These are phyloP conservation scores for Auriscalpium orientale DNA, from an alignment of 768 basidiomycete species.

Conservation along the genomic window DNA sequence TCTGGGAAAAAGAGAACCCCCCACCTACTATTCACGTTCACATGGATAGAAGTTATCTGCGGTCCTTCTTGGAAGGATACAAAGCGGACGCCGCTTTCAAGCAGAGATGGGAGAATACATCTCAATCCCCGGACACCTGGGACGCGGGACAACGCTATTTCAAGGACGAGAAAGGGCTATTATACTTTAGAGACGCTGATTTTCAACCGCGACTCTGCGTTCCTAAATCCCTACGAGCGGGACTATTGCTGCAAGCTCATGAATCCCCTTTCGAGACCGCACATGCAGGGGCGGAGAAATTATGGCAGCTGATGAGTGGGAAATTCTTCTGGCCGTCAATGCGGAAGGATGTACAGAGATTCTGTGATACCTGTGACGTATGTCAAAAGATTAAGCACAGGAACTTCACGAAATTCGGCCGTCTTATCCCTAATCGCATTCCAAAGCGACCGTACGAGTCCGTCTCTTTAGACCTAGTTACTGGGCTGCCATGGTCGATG, in stretches of 20 bases:
- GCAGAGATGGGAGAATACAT: neutral
- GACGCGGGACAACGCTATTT: slow-evolving; percentile 1
- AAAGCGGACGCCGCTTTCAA: neutral
- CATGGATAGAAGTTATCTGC: neutral
- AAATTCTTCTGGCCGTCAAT: neutral
- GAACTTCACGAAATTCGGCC: slow-evolving; percentile 1
- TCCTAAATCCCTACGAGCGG: neutral
- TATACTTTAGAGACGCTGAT: slow-evolving; percentile 15
- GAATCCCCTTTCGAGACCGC: slow-evolving; percentile 5
- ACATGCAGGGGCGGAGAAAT: slow-evolving; percentile 6
- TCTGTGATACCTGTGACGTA: slow-evolving; percentile 5
- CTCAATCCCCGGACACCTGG: neutral
- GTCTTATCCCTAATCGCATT: slow-evolving; percentile 3
- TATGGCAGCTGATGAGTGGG: neutral
- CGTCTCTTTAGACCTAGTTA: slow-evolving; percentile 6
- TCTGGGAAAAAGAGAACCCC: neutral
- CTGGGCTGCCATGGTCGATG: slow-evolving; percentile 3
- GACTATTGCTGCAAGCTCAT: slow-evolving; percentile 1
- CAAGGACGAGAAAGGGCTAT: slow-evolving; percentile 6
- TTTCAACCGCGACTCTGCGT: slow-evolving; percentile 12
- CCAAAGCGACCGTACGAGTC: slow-evolving; percentile 9
- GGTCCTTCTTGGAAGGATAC: neutral
- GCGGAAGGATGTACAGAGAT: slow-evolving; percentile 1
- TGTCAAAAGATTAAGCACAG: slow-evolving; percentile 9
- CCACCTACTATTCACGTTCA: neutral